Conservation (phyloP, 805 yeast genomes). For the Zygoascus tannicola region DNA sequence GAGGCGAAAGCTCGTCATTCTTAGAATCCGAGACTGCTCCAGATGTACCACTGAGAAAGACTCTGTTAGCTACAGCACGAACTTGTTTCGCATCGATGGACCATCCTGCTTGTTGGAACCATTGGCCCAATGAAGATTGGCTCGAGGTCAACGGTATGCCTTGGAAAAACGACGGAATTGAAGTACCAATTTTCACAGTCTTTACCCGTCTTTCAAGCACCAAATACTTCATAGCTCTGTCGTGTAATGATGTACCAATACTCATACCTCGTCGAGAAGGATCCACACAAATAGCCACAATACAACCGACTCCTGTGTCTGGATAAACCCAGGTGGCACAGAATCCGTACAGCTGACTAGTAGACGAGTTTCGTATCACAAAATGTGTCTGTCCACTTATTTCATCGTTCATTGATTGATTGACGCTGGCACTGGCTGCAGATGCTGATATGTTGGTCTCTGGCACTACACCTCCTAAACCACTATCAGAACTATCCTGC, state of each 20-base stretch:
- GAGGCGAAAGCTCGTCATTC: neutral
- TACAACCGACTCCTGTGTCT: constrained; percentile 32
- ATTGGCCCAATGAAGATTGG: constrained; percentile 1
- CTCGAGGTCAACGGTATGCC: constrained; percentile 14
- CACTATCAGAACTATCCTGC: neutral
- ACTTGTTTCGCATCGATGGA: constrained; percentile 10
- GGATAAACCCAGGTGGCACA: constrained; percentile 44
- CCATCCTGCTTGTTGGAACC: constrained; percentile 23
- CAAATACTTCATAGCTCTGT: constrained; percentile 43
- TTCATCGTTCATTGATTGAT: neutral
- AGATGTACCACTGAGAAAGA: neutral
- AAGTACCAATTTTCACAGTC: constrained; percentile 35
- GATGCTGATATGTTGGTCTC: neutral
- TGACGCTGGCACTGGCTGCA: constrained; percentile 10
- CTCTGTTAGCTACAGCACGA: constrained; percentile 2
- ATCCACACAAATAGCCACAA: constrained; percentile 43
- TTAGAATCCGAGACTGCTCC: neutral
- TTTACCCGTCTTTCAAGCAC: constrained; percentile 35
- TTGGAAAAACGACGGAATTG: constrained; percentile 38
- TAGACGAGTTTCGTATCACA: constrained; percentile 47
- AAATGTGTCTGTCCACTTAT: constrained; percentile 36
- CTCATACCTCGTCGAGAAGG: constrained; percentile 45
- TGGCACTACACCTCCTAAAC: neutral
- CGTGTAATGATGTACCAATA: constrained; percentile 46
- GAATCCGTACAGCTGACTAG: constrained; percentile 46